Evolutionary conservation across 257 asterid genomes (phyloP), one percentile per base, ranked within the genome.

Genomic region (Primulina eburnea): DNA sequence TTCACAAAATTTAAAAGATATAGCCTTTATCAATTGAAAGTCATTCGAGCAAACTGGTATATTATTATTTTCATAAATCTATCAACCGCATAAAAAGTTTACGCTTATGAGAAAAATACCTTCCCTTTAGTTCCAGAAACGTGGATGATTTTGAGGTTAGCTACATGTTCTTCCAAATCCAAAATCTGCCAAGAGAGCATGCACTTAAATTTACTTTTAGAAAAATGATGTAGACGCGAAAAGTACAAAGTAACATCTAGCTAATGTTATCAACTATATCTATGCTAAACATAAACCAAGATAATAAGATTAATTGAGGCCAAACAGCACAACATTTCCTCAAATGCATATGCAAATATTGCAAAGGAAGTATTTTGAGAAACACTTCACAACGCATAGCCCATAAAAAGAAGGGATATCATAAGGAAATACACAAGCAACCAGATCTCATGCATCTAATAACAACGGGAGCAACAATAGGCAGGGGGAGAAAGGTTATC

Each of bases 71-170:
- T 20, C 12, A 14, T 14, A 16, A 58, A 64, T 60, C 37, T 28
- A 11, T 17, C 43, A 34, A 52, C 56, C 47, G 63, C 43, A 70
- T 32, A 32, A 6, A 71, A 3, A 55, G 35, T 40, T 24, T 29
- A 53, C 7, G 43, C 64, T 21, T 40, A 69, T 28, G 62, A 62
- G 33, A 53, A 47, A 8, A 47, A 38, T 89, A 91, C 96, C 96
- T 91, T 91, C 79, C 97, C 97, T 86, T 91, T 91, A 62, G 96
- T 91, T 74, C 97, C 97, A 75, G 95, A 87, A 72, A 87, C 96
- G 73, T 91, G 97, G 78, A 91, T 87, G 64, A 89, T 83, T 80
- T 86, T 87, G 58, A 91, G 91, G 67, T 68, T 78, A 35, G 81
- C 83, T 72, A 91, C 70, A 58, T 65, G 75, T 70, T 86, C 87